These are phyloP conservation scores for Wickerhamomyces bisporus DNA, from an alignment of 805 yeast species.

Conservation along the genomic window DNA sequence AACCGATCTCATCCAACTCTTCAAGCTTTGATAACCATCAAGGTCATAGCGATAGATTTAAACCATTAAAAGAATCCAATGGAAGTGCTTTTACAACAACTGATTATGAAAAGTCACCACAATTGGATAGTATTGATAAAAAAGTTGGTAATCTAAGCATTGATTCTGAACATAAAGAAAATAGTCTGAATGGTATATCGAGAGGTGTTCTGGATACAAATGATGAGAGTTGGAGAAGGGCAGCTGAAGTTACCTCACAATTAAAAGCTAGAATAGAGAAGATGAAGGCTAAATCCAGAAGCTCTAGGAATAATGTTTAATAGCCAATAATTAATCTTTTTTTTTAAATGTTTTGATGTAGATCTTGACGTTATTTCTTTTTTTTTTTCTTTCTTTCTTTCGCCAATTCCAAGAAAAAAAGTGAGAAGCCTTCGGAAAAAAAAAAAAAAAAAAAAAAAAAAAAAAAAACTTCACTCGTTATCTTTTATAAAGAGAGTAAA, in stretches of 20 bases:
- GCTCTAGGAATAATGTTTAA: conserved; percentile 6
- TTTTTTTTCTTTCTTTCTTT: no score
- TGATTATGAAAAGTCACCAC: conserved; percentile 5
- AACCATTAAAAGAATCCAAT: conserved; percentile 8
- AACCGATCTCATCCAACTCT: background rate
- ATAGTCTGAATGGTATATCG: conserved; percentile 8
- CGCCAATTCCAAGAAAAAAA: no score
- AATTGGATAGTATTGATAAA: conserved; percentile 18
- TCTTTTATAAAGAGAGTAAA: no score
- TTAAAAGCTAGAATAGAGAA: conserved; percentile 82
- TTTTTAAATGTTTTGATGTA: no score
- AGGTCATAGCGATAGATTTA: background rate
- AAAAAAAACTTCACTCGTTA: no score
- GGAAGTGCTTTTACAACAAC: background rate
- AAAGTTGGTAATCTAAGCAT: conserved; percentile 24
- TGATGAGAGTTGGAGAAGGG: conserved; percentile 78
- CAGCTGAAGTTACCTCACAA: conserved; percentile 84
- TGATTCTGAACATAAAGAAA: conserved; percentile 25
- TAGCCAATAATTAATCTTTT: background rate
- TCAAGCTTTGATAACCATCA: no score
- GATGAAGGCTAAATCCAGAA: conserved; percentile 64
- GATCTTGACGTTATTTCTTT: no score
- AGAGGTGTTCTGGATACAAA: conserved; percentile 31
- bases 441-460: no score
- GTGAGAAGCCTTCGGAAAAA: no score